phyloP scores from a whole-genome alignment of 306 rosid species.

The Dalbergia cultrata region DNA sequence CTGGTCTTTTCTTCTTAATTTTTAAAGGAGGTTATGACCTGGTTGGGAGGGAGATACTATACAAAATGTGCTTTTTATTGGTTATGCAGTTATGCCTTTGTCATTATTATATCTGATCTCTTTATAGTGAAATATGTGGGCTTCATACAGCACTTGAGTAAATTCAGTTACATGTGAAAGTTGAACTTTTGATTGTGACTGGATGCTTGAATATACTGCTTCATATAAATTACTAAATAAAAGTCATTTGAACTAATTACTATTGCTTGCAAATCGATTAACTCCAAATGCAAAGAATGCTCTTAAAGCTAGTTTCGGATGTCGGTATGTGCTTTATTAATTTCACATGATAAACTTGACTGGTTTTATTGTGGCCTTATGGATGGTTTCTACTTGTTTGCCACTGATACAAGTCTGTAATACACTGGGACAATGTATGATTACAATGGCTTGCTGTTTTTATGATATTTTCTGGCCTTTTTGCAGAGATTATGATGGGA shows the following conservation, averaged over 20 bases:
- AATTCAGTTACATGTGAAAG: too few species aligned
- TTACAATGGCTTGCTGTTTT: conserved; percentile 34
- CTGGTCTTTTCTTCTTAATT: not conserved
- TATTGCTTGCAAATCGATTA: too few species aligned
- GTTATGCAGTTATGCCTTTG: not conserved
- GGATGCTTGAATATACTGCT: too few species aligned
- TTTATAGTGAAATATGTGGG: too few species aligned
- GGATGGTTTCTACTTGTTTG: conserved; percentile 4
- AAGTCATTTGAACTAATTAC: too few species aligned
- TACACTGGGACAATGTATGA: not conserved
- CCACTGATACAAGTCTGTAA: conserved; percentile 2
- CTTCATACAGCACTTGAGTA: too few species aligned
- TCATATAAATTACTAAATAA: too few species aligned
- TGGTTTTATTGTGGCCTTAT: conserved; percentile 20
- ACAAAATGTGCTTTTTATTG: conserved; percentile 15
- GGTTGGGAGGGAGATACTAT: conserved; percentile 7
- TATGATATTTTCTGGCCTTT: not conserved
- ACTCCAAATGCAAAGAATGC: too few species aligned
- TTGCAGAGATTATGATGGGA: conserved; percentile 93
- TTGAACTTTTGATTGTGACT: too few species aligned
- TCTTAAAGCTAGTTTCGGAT: conserved; percentile 15
- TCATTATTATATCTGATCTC: too few species aligned
- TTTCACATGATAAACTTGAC: conserved; percentile 31
- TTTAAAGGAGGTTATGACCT: conserved; percentile 20
- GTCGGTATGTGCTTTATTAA: not conserved